Base-by-base conservation (phyloP, 2,329 filamentous ascomycete genomes). In the Xylaria polymorpha region DNA sequence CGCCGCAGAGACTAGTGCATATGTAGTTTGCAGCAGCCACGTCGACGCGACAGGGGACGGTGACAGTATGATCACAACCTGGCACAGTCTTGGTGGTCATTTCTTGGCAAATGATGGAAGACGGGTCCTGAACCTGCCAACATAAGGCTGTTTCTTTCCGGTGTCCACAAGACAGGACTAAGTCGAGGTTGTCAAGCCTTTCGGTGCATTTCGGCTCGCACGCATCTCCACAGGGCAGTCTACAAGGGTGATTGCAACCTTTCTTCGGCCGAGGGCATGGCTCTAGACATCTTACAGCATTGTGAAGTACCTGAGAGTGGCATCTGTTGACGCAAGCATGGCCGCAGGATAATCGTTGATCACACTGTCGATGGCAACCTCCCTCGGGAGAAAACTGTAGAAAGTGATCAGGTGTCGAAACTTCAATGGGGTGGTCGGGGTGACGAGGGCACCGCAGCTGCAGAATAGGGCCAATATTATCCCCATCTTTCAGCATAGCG, bases 341-440 rank as follows among this genome's bases (percentile, higher is more conserved):
- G 0, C 85, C 85, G 65, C 86, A 88, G 0, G 74, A 41, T 9
- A 86, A 77, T 76, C 85, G 66, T 82, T 78, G 68, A 75, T 83
- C 81, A 69, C 90, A 92, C 0, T 77, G 77, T 18, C 83, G 74
- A 50, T 76, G 75, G 71, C 90, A 92, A 0, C 90, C 90, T 48
- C 89, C 89, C 75, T 92, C 90, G 0, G 90, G 90, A 0, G 85
- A 82, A 8, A 86, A 77, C 7, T 79, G 77, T 0, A 80, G 68
- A 71, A 92, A 92, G 68, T 92, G 83, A 1, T 90, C 86, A 0
- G 89, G 85, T 1, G 79, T 71, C 0, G 83, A 83, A 1, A 88
- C 86, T 1, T 74, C 20, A 12, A 92, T 86, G 0, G 78, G 73
- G 0, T 66, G 43, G 6, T 66, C 44, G 6, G 82, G 82, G 73